These are phyloP conservation scores for Ammopiptanthus mongolicus DNA, from an alignment of 306 rosid species.

Conservation along the genomic window DNA sequence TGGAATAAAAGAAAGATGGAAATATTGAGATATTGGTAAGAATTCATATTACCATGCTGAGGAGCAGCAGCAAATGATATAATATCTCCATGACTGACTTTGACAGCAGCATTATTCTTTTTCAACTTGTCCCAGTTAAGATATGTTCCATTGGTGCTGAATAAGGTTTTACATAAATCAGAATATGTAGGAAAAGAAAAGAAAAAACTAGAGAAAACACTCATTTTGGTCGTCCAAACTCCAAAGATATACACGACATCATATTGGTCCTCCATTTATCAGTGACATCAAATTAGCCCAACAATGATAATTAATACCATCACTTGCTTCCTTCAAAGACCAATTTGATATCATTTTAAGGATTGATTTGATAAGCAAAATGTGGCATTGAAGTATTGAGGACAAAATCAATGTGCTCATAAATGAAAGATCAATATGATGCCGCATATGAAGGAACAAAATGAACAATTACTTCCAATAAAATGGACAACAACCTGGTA, in stretches of 20 bases:
- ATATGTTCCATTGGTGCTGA: conserved; percentile 89
- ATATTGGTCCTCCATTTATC: neutral
- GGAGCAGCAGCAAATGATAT: conserved; percentile 89
- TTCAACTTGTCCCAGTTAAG: conserved; percentile 73
- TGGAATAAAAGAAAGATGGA: neutral
- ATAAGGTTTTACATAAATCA: conserved; percentile 30
- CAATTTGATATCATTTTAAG: neutral
- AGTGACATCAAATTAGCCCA: neutral
- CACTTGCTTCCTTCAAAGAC: neutral
- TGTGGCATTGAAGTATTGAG: neutral
- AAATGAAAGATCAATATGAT: neutral
- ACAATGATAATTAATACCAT: neutral
- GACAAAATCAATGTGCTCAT: neutral
- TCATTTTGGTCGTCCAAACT: neutral
- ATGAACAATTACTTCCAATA: neutral
- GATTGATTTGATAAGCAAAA: neutral
- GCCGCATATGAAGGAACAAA: neutral
- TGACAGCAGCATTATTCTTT: conserved; percentile 53
- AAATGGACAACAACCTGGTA: conserved; percentile 50
- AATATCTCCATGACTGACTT: conserved; percentile 81
- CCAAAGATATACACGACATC: neutral
- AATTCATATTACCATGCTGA: conserved; percentile 54
- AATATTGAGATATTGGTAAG: neutral
- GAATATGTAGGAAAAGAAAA: neutral
- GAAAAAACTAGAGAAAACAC: neutral